Conservation (phyloP, 495 filamentous ascomycete species). For the Sphaerosporella brunnea region DNA sequence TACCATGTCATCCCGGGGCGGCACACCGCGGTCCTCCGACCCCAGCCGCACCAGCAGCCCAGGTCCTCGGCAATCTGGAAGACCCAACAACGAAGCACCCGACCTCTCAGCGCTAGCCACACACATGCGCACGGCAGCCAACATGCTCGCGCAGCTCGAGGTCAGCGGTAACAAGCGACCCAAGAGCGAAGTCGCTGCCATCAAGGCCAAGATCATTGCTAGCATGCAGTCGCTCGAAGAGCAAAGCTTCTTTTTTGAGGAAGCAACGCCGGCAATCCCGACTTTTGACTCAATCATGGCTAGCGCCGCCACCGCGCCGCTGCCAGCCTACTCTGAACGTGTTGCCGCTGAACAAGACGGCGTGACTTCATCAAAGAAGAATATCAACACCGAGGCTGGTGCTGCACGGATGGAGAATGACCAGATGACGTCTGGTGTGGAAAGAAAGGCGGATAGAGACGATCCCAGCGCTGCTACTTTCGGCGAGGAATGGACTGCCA, state of each 20-base stretch:
- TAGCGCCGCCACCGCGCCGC: conserved; percentile 26
- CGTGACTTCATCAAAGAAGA: conserved; percentile 29
- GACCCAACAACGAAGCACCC: conserved; percentile 34
- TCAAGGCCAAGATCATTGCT: conserved; percentile 59
- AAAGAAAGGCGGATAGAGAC: conserved; percentile 56
- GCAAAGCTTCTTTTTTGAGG: conserved; percentile 51
- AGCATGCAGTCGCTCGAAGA: conserved; percentile 73
- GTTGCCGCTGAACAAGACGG: conserved; percentile 33
- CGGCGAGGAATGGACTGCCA: conserved; percentile 57
- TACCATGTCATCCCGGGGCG: conserved; percentile 31
- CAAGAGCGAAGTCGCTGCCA: conserved; percentile 53
- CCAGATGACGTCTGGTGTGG: conserved; percentile 56
- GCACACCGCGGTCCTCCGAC: conserved; percentile 42
- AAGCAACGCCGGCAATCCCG: conserved; percentile 34
- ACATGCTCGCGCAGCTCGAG: conserved; percentile 63
- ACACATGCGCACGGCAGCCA: conserved; percentile 61
- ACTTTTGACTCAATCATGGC: conserved; percentile 60
- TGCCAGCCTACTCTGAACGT: conserved; percentile 4
- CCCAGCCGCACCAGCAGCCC: conserved; percentile 44
- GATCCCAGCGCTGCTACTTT: conserved; percentile 67
- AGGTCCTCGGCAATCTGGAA: conserved; percentile 25
- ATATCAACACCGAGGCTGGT: conserved; percentile 43
- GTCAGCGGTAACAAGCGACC: conserved; percentile 53
- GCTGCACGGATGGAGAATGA: conserved; percentile 68
- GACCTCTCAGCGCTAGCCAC: conserved; percentile 59